Conservation (phyloP, 176 grass and related monocot species). For the Echinochloa phyllopogon region DNA sequence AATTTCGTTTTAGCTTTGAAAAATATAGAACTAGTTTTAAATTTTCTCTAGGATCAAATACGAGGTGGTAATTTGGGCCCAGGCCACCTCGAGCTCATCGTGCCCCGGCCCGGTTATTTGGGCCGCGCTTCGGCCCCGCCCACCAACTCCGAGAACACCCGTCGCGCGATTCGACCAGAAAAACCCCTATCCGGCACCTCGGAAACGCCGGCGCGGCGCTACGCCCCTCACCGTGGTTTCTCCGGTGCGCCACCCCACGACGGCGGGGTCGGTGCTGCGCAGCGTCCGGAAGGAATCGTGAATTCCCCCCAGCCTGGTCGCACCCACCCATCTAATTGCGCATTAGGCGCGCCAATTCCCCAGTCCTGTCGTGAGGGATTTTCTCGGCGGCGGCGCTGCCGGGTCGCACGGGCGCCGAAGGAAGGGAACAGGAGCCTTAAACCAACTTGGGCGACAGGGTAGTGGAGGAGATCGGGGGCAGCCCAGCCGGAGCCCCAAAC, state of each 20-base stretch:
- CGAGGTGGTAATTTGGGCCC: no score
- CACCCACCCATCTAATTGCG: neutral
- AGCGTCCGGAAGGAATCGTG: neutral
- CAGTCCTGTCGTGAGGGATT: neutral
- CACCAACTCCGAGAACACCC: neutral
- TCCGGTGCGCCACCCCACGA: neutral
- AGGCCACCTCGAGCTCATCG: no score
- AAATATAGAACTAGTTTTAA: no score
- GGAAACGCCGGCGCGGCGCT: neutral
- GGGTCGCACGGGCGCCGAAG: neutral
- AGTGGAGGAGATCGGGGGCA: neutral
- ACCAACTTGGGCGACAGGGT: neutral
- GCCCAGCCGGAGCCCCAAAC: neutral
- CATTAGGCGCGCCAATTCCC: neutral
- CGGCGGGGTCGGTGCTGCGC: neutral
- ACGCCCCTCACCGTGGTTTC: constrained; percentile 13
- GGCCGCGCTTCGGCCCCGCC: neutral
- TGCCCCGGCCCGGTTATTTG: neutral
- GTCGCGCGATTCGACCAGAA: neutral
- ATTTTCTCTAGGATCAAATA: no score
- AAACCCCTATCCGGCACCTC: neutral
- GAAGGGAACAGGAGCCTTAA: neutral
- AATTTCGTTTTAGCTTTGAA: no score
- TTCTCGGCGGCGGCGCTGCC: neutral
- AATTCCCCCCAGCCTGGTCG: neutral